Percentiles rank a stretch among this genome's conserved stretches.
Conservation (phyloP, 2,329 filamentous ascomycete genomes). For the Lizonia empirigonia region DNA sequence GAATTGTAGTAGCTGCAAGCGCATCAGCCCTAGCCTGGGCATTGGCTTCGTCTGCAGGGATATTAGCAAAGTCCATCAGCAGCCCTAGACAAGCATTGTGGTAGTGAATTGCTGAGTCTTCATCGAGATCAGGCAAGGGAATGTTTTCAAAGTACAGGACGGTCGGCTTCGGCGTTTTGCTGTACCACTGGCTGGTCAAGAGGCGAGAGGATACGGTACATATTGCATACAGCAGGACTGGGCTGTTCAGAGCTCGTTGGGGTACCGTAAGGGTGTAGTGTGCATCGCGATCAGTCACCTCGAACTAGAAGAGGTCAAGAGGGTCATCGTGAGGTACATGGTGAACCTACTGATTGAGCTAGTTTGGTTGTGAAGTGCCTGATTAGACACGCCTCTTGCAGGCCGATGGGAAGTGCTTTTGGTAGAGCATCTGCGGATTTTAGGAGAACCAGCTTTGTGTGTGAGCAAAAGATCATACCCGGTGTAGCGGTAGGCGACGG, state of each 20-base stretch:
- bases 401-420: not conserved
- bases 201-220: not conserved
- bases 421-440: not conserved
- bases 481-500: not conserved
- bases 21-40: not conserved
- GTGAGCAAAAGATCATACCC: not conserved
- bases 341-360: not conserved
- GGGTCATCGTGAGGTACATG: not conserved
- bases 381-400: slow-evolving; percentile 3
- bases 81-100: slow-evolving; percentile 1
- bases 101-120: not conserved
- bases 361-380: not conserved
- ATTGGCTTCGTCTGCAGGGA: not conserved
- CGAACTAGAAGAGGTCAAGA: not conserved
- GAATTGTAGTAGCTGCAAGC: not conserved
- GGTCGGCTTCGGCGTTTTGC: not conserved
- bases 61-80: slow-evolving; percentile 2
- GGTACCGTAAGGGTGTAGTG: not conserved
- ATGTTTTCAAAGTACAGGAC: not conserved
- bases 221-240: not conserved
- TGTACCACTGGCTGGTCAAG: not conserved
- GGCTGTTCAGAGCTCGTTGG: not conserved
- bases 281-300: not conserved
- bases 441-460: not conserved
- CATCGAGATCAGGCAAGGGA: not conserved